Percentiles rank a stretch among this genome's conserved stretches.
Evolutionary conservation across 192 early-diverging fungal genomes (phyloP).

Genomic region (Coemansia sp.): DNA sequence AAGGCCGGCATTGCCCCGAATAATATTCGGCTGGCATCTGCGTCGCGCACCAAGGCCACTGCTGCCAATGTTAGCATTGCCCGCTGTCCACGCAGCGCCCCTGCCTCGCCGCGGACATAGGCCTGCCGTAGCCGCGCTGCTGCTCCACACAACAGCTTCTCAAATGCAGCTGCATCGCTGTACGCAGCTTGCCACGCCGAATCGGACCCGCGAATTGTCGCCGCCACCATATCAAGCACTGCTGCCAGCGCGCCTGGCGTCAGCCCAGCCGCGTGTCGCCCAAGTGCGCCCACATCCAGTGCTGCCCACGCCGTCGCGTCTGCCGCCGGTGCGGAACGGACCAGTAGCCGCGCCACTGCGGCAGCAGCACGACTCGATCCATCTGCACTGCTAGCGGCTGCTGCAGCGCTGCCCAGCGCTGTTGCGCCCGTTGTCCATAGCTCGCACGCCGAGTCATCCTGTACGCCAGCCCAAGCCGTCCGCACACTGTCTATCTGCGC

Average conservation of each 20-base stretch:
- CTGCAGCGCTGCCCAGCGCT: too few relatives aligned
- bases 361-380: constrained; percentile 4
- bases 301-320: too few relatives aligned
- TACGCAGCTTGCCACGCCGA: too few relatives aligned
- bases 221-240: too few relatives aligned
- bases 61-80: constrained; percentile 32
- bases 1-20: constrained; percentile 24
- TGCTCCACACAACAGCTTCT: constrained; percentile 15
- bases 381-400: constrained; percentile 7
- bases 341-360: constrained; percentile 12
- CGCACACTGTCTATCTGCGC: constrained; percentile 10
- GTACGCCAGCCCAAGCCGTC: too few relatives aligned
- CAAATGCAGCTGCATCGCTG: constrained; percentile 13
- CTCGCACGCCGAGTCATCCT: too few relatives aligned
- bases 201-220: too few relatives aligned
- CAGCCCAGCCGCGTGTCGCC: constrained; percentile 1
- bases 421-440: too few relatives aligned
- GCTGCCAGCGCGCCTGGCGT: too few relatives aligned
- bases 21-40: constrained; percentile 18
- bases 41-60: constrained; percentile 24
- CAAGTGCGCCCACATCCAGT: constrained; percentile 19
- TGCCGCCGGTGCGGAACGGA: too few relatives aligned
- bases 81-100: constrained; percentile 27
- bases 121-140: constrained; percentile 21
- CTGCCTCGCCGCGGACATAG: constrained; percentile 8